A percentile compares a stretch with the other conserved stretches of the same genome.
These are phyloP conservation scores for Fusarium zealandicum DNA, from an alignment of 2,329 filamentous ascomycete genomes.

Conservation along the genomic window DNA sequence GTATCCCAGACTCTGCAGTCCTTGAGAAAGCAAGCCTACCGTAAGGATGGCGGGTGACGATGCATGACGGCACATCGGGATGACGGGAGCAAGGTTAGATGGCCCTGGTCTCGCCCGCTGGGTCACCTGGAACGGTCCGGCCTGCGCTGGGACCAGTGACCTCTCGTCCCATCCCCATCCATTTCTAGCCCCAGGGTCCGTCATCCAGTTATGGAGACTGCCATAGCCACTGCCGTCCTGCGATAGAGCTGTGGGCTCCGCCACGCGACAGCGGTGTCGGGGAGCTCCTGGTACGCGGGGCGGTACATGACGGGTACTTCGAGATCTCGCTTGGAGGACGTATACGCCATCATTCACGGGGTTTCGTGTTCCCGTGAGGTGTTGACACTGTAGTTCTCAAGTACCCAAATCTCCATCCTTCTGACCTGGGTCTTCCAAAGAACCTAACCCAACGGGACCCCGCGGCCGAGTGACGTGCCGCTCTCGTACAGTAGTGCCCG, in stretches of 20 bases:
- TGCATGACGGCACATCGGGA: constrained; percentile 24
- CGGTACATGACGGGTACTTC: constrained; percentile 16
- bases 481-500: constrained; percentile 36
- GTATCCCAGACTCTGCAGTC: too few relatives aligned
- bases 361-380: not conserved
- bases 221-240: constrained; percentile 25
- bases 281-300: constrained; percentile 3
- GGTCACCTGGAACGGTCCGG: constrained; percentile 38
- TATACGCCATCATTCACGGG: not conserved
- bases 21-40: too few relatives aligned
- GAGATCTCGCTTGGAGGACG: constrained; percentile 2
- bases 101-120: constrained; percentile 14
- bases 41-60: not conserved
- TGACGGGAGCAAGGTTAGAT: constrained; percentile 16
- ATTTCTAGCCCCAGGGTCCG: constrained; percentile 14
- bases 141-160: constrained; percentile 28
- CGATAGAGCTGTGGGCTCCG: constrained; percentile 19
- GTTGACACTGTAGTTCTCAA: constrained; percentile 2
- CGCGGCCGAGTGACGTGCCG: constrained; percentile 36
- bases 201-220: constrained; percentile 8
- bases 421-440: not conserved
- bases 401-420: constrained; percentile 7
- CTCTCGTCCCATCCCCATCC: constrained; percentile 11
- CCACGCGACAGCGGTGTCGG: constrained; percentile 22
- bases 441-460: constrained; percentile 27